Percentiles rank a stretch among this genome's conserved stretches.
These are phyloP conservation scores for Chaetomium cochliodes DNA, from an alignment of 495 filamentous ascomycete species.

Conservation along the genomic window DNA sequence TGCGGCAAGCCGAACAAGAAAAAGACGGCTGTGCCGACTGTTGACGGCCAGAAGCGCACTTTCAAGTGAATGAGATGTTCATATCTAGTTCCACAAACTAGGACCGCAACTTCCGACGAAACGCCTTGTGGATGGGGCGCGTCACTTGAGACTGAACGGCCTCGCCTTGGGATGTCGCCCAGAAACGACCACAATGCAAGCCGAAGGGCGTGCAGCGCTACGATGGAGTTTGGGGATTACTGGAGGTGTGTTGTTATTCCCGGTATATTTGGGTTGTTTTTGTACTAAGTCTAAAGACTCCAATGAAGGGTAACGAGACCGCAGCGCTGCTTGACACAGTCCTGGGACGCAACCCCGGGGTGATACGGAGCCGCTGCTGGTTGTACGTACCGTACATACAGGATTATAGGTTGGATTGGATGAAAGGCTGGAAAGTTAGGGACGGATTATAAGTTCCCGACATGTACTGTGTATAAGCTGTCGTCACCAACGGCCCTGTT, in stretches of 20 bases:
- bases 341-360: background rate
- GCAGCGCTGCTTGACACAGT: background rate
- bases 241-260: slow-evolving; percentile 12
- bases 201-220: background rate
- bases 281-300: background rate
- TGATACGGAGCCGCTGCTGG: background rate
- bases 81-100: background rate
- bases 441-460: too few relatives aligned
- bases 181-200: background rate
- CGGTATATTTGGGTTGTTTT: background rate
- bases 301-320: background rate
- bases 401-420: too few relatives aligned
- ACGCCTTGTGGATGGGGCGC: background rate
- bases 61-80: slow-evolving; percentile 50
- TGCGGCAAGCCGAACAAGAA: slow-evolving; percentile 62
- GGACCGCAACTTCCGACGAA: background rate
- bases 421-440: too few relatives aligned
- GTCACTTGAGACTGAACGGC: background rate
- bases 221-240: background rate
- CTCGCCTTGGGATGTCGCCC: background rate
- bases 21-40: slow-evolving; percentile 50
- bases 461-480: too few relatives aligned
- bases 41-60: slow-evolving; percentile 65
- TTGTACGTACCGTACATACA: background rate
- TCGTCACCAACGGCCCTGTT: too few relatives aligned